Evolutionary conservation across 2,329 filamentous ascomycete genomes (phyloP), one percentile per base, ranked within the genome.

Genomic region (Alternaria hordeiaustralica): DNA sequence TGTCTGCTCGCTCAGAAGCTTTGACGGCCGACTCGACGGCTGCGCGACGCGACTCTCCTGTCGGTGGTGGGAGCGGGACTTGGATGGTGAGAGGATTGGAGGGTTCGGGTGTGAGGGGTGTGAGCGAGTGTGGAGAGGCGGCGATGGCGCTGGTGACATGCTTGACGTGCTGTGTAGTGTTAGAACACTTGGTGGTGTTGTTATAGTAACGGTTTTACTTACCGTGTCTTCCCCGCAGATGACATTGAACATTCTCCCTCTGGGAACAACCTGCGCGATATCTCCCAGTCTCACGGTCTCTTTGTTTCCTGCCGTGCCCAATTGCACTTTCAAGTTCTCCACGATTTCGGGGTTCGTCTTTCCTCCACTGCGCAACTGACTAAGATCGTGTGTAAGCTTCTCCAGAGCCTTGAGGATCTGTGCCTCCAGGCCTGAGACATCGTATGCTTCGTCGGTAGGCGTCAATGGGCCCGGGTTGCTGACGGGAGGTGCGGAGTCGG

Each of bases 191-290:
- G 20, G 7, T 28, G 25, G 8, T 10, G 15, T 12, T 36, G 26
- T 21, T 8, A 8, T 43, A 8, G 51, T 12, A 12, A 4, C 18
- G 1, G 21, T 8, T 41, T 18, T 7, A 82, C 84, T 71, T 75
- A 90, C 89, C 63, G 87, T 86, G 71, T 88, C 85, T 72, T 92
- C 90, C 13, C 88, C 87, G 43, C 87, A 87, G 21, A 90, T 76
- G n/a, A 92, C 82, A 62, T 87, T 86, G 28, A 91, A 77, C 69
- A 84, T 84, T 59, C 89, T 79, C 11, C 89, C 89, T 71, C 89
- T 89, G 0, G 88, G 88, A 43, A 92, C 82, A 15, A 92, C 87
- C 73, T 91, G 89, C 3, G 89, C 90, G 60, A 92, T 73, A 73
- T 91, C 89, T 10, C 85, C 84, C 55, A 92, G 71, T 65, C 81